Evolutionary conservation across 805 yeast genomes (phyloP), one percentile per base, ranked within the genome.

Genomic region (Starmerella riodocensis): DNA sequence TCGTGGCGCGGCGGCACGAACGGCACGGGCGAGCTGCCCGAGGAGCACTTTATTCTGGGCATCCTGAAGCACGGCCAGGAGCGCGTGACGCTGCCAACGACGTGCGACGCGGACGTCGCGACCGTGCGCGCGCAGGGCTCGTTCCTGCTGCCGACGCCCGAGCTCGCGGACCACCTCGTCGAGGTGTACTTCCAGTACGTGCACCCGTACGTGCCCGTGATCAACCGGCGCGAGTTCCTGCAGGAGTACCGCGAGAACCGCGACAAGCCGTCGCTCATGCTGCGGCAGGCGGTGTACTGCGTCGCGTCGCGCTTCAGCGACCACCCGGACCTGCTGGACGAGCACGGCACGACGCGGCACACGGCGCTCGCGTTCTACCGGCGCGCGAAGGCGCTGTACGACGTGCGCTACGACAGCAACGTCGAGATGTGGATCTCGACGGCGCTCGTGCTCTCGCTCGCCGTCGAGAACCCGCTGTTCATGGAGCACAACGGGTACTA

Each of bases 391-490:
- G 81, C 84, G 0, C 59, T 82, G 20, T 78, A 71, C 55, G 88
- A 80, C 51, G 70, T 80, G 1, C 71, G 70, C 46, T 71, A 72
- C 48, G 91, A 81, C 57, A 60, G 67, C 24, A 84, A 79, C 51
- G 72, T 80, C 1, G 62, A 76, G 1, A 60, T 71, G 5, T 59
- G 76, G 19, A 65, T 80, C 7, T 85, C 78, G 52, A 67, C 84
- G 0, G 60, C 77, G 28, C 56, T 74, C 18, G 58, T 80, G 22
- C 65, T 81, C 44, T 78, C 80, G 0, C 69, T 76, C 50, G 76
- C 74, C 58, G 75, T 84, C 76, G 86, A 76, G 47, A 76, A 81
- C 2, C 79, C 80, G 8, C 78, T 78, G 47, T 76, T 73, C 48
- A 75, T 74, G 27, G 67, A 79, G 22, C 71, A 76, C 38, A 77